A percentile compares a stretch with the other conserved stretches of the same genome.
phyloP scores from a whole-genome alignment of 371 early-diverging fungal species.

The Haplosporangium sp. region DNA sequence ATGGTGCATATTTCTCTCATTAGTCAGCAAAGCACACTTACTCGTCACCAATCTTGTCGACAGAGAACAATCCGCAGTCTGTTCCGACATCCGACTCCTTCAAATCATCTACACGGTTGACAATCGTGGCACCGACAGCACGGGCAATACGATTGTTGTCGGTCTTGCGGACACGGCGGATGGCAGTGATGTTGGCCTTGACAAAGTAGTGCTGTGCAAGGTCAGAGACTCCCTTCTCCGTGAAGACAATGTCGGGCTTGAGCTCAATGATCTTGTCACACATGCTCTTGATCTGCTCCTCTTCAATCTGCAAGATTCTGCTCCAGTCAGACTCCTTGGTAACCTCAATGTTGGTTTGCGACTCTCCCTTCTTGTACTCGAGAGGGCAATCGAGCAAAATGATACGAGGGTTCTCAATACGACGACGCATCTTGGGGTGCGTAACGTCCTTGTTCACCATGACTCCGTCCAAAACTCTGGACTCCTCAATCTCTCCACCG shows the following conservation, averaged over 20 bases:
- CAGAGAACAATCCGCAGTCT: conserved; percentile 94
- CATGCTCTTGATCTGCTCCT: conserved; percentile 98
- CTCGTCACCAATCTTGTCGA: conserved; percentile 99
- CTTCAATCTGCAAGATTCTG: conserved; percentile 98
- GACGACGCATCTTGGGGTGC: conserved; percentile 99
- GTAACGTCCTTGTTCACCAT: conserved; percentile 99
- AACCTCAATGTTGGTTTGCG: conserved; percentile 99
- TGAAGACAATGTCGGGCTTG: conserved; percentile 99
- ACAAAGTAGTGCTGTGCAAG: conserved; percentile 98
- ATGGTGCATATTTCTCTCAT: not conserved
- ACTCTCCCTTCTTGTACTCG: conserved; percentile 99
- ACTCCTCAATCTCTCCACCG: conserved; percentile 97
- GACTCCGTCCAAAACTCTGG: conserved; percentile 97
- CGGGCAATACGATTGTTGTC: conserved; percentile 99
- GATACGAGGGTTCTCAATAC: conserved; percentile 98
- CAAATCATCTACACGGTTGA: conserved; percentile 97
- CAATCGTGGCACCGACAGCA: conserved; percentile 98
- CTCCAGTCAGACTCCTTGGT: conserved; percentile 97
- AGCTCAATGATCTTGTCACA: conserved; percentile 96
- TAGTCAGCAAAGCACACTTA: conserved; percentile 58
- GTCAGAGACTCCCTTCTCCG: conserved; percentile 99
- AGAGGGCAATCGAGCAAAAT: conserved; percentile 99
- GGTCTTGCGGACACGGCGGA: conserved; percentile 99
- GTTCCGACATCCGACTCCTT: conserved; percentile 97
- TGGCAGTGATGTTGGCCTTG: conserved; percentile 98